Evolutionary conservation across 768 basidiomycete genomes (phyloP).

Genomic region (Lactifluus volemus): DNA sequence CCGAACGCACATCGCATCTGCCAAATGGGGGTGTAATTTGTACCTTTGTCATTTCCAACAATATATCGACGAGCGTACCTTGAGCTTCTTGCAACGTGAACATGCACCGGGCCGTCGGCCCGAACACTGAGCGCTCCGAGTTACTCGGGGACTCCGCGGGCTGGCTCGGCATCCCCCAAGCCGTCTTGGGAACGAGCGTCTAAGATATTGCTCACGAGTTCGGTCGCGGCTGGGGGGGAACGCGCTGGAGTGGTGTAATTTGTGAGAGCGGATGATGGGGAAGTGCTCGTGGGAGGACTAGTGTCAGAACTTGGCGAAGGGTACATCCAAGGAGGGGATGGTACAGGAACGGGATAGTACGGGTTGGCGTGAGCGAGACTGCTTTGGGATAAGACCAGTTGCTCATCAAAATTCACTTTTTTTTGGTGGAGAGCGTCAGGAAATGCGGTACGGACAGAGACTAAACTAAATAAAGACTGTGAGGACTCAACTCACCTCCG

Average conservation of each 20-base stretch:
- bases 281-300: slow-evolving; percentile 4
- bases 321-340: slow-evolving; percentile 11
- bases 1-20: slow-evolving; percentile 18
- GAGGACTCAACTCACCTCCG: background rate
- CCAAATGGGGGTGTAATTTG: background rate
- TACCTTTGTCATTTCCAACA: background rate
- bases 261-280: background rate
- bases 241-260: background rate
- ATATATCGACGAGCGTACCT: slow-evolving; percentile 11
- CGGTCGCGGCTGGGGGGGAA: background rate
- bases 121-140: background rate
- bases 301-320: slow-evolving; percentile 8
- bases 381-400: background rate
- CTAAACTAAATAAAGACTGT: background rate
- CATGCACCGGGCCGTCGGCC: slow-evolving; percentile 21
- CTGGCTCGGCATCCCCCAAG: background rate
- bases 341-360: background rate
- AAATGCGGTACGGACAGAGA: background rate
- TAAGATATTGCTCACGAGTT: background rate
- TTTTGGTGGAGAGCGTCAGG: background rate
- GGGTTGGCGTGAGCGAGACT: slow-evolving; percentile 4
- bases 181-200: background rate
- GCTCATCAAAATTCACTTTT: background rate
- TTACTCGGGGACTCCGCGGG: background rate
- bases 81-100: slow-evolving; percentile 24